phyloP scores from a whole-genome alignment of 2,329 filamentous ascomycete genomes.

The Aspergillus pseudotamarii region DNA sequence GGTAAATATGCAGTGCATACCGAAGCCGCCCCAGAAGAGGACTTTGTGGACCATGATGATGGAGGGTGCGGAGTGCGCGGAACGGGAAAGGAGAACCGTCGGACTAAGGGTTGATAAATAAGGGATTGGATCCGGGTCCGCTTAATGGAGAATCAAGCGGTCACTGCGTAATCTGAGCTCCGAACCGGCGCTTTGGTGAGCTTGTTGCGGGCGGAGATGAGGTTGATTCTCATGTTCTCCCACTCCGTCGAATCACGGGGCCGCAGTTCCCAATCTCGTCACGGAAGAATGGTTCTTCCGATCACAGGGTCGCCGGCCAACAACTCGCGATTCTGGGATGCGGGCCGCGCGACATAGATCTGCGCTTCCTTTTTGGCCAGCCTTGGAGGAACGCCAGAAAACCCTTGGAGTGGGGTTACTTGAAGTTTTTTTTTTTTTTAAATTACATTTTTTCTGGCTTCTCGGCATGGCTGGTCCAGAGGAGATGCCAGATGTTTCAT shows the following conservation, averaged over 20 bases:
- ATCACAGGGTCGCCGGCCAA: background rate
- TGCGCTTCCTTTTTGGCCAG: constrained; percentile 8
- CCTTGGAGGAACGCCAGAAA: constrained; percentile 4
- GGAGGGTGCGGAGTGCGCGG: constrained; percentile 23
- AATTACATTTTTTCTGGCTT: constrained; percentile 11
- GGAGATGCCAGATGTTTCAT: constrained; percentile 32
- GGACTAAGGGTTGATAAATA: background rate
- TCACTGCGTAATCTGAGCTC: constrained; percentile 14
- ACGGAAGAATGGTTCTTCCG: constrained; percentile 22
- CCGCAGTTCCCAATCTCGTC: constrained; percentile 36
- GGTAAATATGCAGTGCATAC: constrained; percentile 56
- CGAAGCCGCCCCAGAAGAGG: constrained; percentile 71
- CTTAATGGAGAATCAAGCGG: background rate
- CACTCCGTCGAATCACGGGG: constrained; percentile 36
- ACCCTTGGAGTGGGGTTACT: background rate
- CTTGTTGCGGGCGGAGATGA: constrained; percentile 28
- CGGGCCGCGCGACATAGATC: constrained; percentile 9
- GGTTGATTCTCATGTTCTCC: constrained; percentile 18
- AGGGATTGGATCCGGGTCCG: background rate
- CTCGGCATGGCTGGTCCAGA: constrained; percentile 38
- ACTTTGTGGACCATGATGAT: constrained; percentile 53
- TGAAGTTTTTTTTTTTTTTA: constrained; percentile 1
- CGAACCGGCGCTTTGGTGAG: constrained; percentile 29
- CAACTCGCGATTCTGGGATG: background rate
- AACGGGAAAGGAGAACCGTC: constrained; percentile 7